phyloP scores from a whole-genome alignment of 768 basidiomycete species.

The Naematelia aurantialba region DNA sequence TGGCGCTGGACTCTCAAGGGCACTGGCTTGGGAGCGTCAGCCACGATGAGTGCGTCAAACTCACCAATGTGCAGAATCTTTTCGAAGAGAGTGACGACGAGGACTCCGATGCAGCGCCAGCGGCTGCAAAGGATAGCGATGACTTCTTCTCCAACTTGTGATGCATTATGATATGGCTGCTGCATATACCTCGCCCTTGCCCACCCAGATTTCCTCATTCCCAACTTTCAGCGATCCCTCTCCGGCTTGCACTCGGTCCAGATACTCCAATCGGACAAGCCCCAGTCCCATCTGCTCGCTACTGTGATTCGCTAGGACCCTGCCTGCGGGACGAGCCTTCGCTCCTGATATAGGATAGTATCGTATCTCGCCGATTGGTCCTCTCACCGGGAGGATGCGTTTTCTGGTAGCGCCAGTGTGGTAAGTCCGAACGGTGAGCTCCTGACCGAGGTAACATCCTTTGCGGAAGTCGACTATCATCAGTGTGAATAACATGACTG shows the following conservation, averaged over 20 bases:
- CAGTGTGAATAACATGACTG: not conserved
- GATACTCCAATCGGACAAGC: constrained; percentile 73
- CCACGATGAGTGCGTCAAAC: constrained; percentile 77
- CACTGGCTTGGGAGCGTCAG: constrained; percentile 92
- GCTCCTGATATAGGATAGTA: constrained; percentile 33
- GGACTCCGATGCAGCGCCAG: constrained; percentile 16
- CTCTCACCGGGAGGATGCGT: constrained; percentile 65
- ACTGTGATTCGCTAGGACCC: constrained; percentile 58
- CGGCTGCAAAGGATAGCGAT: constrained; percentile 1
- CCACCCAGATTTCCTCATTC: constrained; percentile 19
- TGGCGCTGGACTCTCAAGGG: constrained; percentile 62
- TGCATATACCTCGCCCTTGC: constrained; percentile 20
- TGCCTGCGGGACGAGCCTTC: constrained; percentile 68
- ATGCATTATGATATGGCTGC: constrained; percentile 16
- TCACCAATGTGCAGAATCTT: constrained; percentile 78
- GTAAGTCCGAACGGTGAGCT: constrained; percentile 91
- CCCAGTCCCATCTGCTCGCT: constrained; percentile 65
- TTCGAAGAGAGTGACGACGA: constrained; percentile 59
- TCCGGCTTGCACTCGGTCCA: constrained; percentile 52
- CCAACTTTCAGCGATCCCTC: not conserved
- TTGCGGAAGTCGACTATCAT: constrained; percentile 84
- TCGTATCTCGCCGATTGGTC: constrained; percentile 20
- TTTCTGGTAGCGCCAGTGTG: constrained; percentile 89
- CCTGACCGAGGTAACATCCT: constrained; percentile 97
- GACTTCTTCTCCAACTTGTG: constrained; percentile 12